Conservation (phyloP, 441 rosid genomes). For the Croton laevigatus region DNA sequence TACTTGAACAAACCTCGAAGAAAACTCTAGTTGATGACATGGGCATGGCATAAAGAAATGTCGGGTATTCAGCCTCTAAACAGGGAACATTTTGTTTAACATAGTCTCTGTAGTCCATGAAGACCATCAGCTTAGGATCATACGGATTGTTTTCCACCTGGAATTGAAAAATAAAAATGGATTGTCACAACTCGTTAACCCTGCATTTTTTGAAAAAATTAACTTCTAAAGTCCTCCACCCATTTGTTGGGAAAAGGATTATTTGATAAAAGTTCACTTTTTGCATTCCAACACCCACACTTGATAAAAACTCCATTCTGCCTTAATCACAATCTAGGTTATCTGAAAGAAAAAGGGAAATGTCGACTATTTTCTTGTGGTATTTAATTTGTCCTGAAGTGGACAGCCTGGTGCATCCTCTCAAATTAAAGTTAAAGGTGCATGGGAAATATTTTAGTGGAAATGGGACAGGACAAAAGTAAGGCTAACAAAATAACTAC, state of each 20-base stretch:
- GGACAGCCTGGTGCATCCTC: background rate
- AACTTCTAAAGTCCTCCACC: slow-evolving; percentile 8
- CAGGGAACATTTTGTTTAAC: slow-evolving; percentile 44
- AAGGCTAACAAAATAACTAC: background rate
- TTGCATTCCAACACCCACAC: background rate
- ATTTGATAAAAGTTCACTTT: background rate
- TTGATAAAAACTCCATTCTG: background rate
- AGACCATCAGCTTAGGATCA: slow-evolving; percentile 93
- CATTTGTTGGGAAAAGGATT: background rate
- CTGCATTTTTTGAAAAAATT: background rate
- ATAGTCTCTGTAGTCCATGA: slow-evolving; percentile 94
- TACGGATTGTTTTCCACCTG: slow-evolving; percentile 95
- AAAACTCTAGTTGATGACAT: slow-evolving; percentile 79
- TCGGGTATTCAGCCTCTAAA: slow-evolving; percentile 72
- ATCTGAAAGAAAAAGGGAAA: background rate
- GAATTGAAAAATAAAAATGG: slow-evolving; percentile 17
- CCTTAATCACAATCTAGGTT: background rate
- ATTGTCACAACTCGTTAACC: slow-evolving; percentile 1
- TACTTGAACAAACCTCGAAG: slow-evolving; percentile 62
- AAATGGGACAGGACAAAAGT: background rate
- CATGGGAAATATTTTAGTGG: background rate
- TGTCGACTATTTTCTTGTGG: background rate
- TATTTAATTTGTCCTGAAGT: background rate
- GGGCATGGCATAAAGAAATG: slow-evolving; percentile 91
- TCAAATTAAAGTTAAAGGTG: background rate